Conservation (phyloP, 345 rosid genomes). For the Salix suchowensis region DNA sequence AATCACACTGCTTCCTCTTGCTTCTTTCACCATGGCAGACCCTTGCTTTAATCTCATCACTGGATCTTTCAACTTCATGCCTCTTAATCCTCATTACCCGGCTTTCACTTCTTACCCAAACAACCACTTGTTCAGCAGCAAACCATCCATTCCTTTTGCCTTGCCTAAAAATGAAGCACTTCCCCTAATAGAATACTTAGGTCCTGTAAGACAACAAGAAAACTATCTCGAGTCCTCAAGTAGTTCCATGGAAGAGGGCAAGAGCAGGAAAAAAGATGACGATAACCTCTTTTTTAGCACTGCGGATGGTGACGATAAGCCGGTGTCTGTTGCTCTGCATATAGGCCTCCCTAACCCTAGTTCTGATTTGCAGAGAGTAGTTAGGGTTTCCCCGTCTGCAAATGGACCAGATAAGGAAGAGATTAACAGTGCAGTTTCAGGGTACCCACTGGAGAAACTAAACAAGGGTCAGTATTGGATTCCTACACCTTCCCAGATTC, state of each 20-base stretch:
- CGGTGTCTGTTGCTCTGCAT: constrained; percentile 29
- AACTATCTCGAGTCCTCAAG: constrained; percentile 19
- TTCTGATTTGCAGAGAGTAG: constrained; percentile 14
- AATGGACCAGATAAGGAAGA: constrained; percentile 11
- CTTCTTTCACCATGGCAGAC: constrained; percentile 32
- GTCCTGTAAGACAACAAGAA: constrained; percentile 24
- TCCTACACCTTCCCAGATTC: constrained; percentile 60
- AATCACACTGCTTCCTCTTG: not conserved
- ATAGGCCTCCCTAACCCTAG: constrained; percentile 43
- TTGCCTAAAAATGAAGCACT: constrained; percentile 31
- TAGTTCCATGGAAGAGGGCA: constrained; percentile 23
- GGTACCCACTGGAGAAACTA: constrained; percentile 15
- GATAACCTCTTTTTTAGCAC: not conserved
- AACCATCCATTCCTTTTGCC: constrained; percentile 1
- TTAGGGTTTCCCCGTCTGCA: constrained; percentile 13
- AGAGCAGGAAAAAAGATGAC: not conserved
- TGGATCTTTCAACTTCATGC: constrained; percentile 35
- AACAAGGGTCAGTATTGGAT: constrained; percentile 53
- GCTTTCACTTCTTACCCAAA: constrained; percentile 5
- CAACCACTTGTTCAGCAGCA: not conserved
- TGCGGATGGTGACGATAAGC: constrained; percentile 6
- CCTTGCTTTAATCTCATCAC: constrained; percentile 36
- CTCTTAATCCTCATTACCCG: constrained; percentile 23
- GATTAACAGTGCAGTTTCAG: constrained; percentile 14
- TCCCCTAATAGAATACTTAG: constrained; percentile 40